Base-by-base conservation (phyloP, 2,329 filamentous ascomycete genomes). In the Colletotrichum costaricense region DNA sequence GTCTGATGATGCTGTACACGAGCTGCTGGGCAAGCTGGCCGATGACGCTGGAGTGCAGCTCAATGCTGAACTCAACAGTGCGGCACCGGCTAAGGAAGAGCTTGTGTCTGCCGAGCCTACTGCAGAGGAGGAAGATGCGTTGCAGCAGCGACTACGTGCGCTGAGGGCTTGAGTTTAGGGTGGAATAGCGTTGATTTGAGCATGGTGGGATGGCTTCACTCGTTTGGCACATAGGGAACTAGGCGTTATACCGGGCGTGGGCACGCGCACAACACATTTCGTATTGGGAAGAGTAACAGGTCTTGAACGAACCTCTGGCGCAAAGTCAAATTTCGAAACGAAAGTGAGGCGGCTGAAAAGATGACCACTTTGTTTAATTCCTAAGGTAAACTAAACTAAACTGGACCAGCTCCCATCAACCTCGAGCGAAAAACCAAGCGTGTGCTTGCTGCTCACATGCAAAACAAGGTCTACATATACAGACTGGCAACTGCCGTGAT, bases 31-130 rank as follows among this genome's bases (percentile, higher is more conserved):
- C 76, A 93, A 97, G 84, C 90, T 97, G 56, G 95, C 95, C 75
- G 95, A 97, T 81, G 95, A 97, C 82, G 94, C 94, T 11, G 95
- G 95, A 67, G 90, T 98, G 65, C 93, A 97, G 82, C 86, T 97
- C 74, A 91, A 91, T 76, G 89, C 93, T 80, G 94, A 97, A 83
- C 91, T 97, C 75, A 88, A 85, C 78, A 81, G 86, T 70, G 88
- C 88, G 2, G 88, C 86, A 54, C 86, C 89, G 26, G 87, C 87
- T 75, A 88, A 87, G 78, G 87, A 87, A 30, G 91, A 92, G 59
- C 89, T 92, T 8, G 86, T 89, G 0, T 85, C 88, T 22, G 88
- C 87, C 72, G 93, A 93, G 75, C 93, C 93, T 2, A 93, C 92
- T 2, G 91, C 94, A 72, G 93, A 95, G 80, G 92, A 94, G 81